These are phyloP conservation scores for Amphichorda felina DNA, from an alignment of 2,329 filamentous ascomycete species.

Conservation along the genomic window DNA sequence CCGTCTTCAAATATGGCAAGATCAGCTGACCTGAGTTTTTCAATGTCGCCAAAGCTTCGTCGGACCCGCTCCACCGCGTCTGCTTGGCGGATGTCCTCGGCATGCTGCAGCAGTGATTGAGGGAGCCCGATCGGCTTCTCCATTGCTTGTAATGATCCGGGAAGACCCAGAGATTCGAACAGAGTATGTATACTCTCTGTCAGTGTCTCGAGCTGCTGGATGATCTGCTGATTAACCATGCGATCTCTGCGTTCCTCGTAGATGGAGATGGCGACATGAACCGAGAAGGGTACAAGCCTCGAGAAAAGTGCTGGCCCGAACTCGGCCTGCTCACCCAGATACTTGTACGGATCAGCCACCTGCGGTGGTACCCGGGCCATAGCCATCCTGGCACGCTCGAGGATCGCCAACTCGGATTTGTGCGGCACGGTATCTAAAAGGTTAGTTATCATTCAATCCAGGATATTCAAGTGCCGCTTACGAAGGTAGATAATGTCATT, in stretches of 20 bases:
- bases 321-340: slow-evolving; percentile 67
- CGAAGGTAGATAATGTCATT: slow-evolving; percentile 92
- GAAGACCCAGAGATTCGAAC: slow-evolving; percentile 72
- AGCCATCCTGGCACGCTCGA: slow-evolving; percentile 87
- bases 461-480: slow-evolving; percentile 20
- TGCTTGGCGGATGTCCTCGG: slow-evolving; percentile 86
- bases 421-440: slow-evolving; percentile 58
- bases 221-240: slow-evolving; percentile 79
- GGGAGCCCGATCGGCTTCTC: slow-evolving; percentile 91
- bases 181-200: slow-evolving; percentile 71
- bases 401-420: slow-evolving; percentile 74
- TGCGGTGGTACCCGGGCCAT: slow-evolving; percentile 67
- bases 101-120: slow-evolving; percentile 74
- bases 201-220: slow-evolving; percentile 71
- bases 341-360: slow-evolving; percentile 66
- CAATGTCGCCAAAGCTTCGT: slow-evolving; percentile 75
- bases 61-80: slow-evolving; percentile 71
- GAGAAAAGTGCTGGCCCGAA: slow-evolving; percentile 80
- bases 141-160: slow-evolving; percentile 83
- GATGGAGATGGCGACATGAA: slow-evolving; percentile 88
- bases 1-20: slow-evolving; percentile 73
- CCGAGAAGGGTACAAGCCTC: slow-evolving; percentile 87
- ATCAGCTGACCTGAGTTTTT: slow-evolving; percentile 77
- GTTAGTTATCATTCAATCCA: too few species aligned
- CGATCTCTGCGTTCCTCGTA: slow-evolving; percentile 87